Evolutionary conservation across 2,329 filamentous ascomycete genomes (phyloP).

Genomic region (Microdochium trichocladiopsis): DNA sequence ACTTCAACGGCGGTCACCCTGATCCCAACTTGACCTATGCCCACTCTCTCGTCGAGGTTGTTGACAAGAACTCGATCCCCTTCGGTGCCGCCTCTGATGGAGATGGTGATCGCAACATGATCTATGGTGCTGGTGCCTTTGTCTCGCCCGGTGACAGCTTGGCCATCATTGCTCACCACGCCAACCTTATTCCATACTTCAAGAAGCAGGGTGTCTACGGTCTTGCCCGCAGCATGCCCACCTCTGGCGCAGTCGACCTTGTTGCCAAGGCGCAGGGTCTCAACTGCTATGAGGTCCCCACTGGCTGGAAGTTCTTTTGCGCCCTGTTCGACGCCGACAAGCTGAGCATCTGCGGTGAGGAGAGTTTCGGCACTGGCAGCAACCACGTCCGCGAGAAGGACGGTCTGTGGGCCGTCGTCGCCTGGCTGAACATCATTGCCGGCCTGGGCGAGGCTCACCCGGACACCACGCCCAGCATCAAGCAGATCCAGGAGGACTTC

Average conservation of each 20-base stretch:
- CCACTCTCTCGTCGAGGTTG: slow-evolving; percentile 85
- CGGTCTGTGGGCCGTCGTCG: slow-evolving; percentile 92
- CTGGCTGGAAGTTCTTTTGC: slow-evolving; percentile 99
- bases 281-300: slow-evolving; percentile 91
- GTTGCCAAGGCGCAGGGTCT: slow-evolving; percentile 93
- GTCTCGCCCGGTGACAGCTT: slow-evolving; percentile 96
- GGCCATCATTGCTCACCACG: slow-evolving; percentile 96
- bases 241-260: slow-evolving; percentile 88
- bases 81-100: slow-evolving; percentile 96
- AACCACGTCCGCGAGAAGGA: slow-evolving; percentile 99
- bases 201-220: slow-evolving; percentile 94
- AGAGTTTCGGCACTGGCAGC: slow-evolving; percentile 95
- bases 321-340: slow-evolving; percentile 90
- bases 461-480: slow-evolving; percentile 80
- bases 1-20: slow-evolving; percentile 96
- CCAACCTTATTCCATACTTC: slow-evolving; percentile 96
- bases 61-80: slow-evolving; percentile 85
- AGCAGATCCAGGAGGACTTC: slow-evolving; percentile 94
- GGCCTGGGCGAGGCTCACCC: slow-evolving; percentile 80
- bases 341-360: slow-evolving; percentile 97
- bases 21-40: slow-evolving; percentile 98
- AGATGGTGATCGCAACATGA: slow-evolving; percentile 99
- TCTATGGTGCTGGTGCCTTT: slow-evolving; percentile 94
- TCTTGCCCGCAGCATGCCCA: slow-evolving; percentile 95
- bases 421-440: slow-evolving; percentile 98